Base-by-base conservation (phyloP, 2,329 filamentous ascomycete genomes). In the Ceratocystis ficicola region DNA sequence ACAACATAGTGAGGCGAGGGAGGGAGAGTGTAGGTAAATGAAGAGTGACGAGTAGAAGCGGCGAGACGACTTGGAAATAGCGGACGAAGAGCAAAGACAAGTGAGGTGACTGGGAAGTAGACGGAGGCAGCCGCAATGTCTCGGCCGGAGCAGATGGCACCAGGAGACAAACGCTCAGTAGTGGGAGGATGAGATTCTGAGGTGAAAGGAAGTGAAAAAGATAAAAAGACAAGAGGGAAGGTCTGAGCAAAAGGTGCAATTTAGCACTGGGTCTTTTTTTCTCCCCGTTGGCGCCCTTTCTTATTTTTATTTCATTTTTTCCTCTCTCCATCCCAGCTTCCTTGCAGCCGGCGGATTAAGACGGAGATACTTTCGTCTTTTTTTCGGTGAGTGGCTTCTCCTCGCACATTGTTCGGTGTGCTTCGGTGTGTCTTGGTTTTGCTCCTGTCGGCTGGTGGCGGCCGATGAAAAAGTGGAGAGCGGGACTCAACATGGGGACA, bases 341-440 rank as follows among this genome's bases (percentile, higher is more conserved):
- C 36, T 41, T 41, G 36, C 36, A 15, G 44, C 64, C 64, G 64
- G 64, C 64, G 64, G 64, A 62, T 65, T 65, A 65, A 65, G 64
- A 61, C 55, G 64, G 64, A 61, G 52, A 41, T 41, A 15, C 36
- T 41, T 41, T 8, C 8, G 36, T 41, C 10, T 48, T 48, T 52
- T 28, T 28, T 12, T 52, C n/a, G 48, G 48, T n/a, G 10, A 15
- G 36, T 12, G 10, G 36, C 3, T 36, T 36, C 3, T 36, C 3
- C 32, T 41, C 36, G 10, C 36, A 41, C 15, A 12, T 41, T 41
- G 3, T 12, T 41, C 36, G 36, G 36, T 41, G 15, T 12, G 12
- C 36, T 41, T 41, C 36, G 36, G 36, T 41, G 36, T 41, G 10
- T 10, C 10, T 32, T 32, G 5, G 30, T 7, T 32, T 32, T 32